Evolutionary conservation across 257 asterid genomes (phyloP).

Genomic region (Asclepias syriaca): DNA sequence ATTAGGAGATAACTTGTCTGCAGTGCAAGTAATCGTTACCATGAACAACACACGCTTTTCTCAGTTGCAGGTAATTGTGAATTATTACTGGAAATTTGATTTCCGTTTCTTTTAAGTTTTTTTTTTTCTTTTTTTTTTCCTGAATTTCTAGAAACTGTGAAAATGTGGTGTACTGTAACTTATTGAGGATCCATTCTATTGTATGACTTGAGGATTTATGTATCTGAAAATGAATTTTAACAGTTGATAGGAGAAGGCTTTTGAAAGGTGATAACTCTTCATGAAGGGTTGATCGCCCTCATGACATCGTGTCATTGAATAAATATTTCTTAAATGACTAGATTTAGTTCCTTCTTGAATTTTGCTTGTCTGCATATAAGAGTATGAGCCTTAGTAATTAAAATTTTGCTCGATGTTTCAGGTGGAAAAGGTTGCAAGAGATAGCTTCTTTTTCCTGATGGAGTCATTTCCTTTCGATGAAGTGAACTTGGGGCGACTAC

Average conservation of each 20-base stretch:
- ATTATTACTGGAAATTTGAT: neutral
- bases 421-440: constrained; percentile 80
- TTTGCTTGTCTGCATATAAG: neutral
- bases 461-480: constrained; percentile 68
- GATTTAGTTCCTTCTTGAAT: neutral
- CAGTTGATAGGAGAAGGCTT: neutral
- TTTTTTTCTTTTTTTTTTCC: neutral
- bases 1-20: constrained; percentile 50
- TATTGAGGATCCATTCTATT: neutral
- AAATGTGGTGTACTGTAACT: too few relatives aligned
- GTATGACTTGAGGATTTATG: neutral
- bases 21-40: constrained; percentile 54
- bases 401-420: constrained; percentile 23
- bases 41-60: constrained; percentile 81
- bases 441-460: constrained; percentile 63
- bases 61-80: constrained; percentile 60
- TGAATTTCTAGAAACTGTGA: neutral
- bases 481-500: constrained; percentile 54
- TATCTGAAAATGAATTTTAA: neutral
- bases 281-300: neutral
- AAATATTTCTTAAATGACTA: neutral
- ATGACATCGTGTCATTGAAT: neutral
- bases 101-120: neutral
- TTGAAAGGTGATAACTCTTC: neutral
- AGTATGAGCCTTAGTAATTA: neutral